phyloP scores from a whole-genome alignment of 2,329 filamentous ascomycete genomes.

The Fusarium kyushuense region DNA sequence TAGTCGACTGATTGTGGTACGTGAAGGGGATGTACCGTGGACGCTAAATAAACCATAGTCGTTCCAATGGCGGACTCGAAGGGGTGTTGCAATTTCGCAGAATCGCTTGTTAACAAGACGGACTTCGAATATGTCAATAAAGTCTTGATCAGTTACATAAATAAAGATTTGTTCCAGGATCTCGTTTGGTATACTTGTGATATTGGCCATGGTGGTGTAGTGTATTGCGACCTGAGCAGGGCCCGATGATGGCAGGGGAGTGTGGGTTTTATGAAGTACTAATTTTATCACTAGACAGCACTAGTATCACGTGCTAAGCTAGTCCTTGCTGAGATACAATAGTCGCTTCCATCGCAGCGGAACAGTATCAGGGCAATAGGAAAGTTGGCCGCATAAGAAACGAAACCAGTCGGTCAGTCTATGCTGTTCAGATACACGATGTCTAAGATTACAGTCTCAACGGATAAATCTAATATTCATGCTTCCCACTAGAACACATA shows the following conservation, averaged over 20 bases:
- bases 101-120: neutral
- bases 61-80: neutral
- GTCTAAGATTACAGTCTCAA: no score
- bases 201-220: neutral
- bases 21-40: accelerated
- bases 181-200: neutral
- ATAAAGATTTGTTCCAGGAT: neutral
- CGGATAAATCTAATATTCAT: no score
- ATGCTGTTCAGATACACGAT: no score
- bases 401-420: no score
- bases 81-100: neutral
- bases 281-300: neutral
- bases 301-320: conserved; percentile 2
- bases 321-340: neutral
- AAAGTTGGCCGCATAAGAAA: no score
- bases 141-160: neutral
- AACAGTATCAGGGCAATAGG: no score
- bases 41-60: neutral
- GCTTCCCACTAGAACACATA: no score
- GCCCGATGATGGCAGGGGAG: neutral
- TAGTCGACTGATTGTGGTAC: neutral
- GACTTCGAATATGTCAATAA: neutral
- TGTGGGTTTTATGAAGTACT: neutral
- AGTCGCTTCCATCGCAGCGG: neutral
- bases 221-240: neutral